Base-by-base conservation (phyloP, 768 basidiomycete species). In the Tricholoma hemisulphureum region DNA sequence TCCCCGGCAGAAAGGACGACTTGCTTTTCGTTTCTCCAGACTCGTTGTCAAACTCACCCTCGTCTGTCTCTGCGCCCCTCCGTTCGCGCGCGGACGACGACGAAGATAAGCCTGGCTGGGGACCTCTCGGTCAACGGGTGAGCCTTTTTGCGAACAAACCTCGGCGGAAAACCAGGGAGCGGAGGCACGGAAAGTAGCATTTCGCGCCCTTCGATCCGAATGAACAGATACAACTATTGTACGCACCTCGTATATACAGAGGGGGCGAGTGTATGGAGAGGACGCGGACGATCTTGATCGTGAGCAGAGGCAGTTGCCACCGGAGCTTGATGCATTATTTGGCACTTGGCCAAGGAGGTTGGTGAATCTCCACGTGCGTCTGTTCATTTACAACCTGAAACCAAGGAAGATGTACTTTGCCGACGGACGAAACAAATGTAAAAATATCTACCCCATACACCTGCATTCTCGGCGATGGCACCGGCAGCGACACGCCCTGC, bases 351-450 rank as follows among this genome's bases (percentile, higher is more conserved):
- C 90, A 0, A 70, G 72, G 63, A 80, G 89, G 65, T 65, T 88
- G 58, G 63, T 88, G n/a, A 91, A 91, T 71, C 74, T 75, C 62
- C 84, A 84, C 71, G 90, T 91, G 70, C 62, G 86, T 77, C 11
- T 6, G 29, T 43, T 46, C 24, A n/a, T 43, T 21, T 34, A 23
- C 18, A 24, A 39, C 41, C 49, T 23, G 43, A 32, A 18, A n/a
- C n/a, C n/a, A 74, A 2, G 92, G 93, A 11, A 99, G 73, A 66
- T 87, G 86, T 51, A 98, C 81, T 71, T 95, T 97, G 58, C 97
- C 97, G 9, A 98, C 97, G 11, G 92, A 94, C 4, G 91, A 92
- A 24, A 98, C 97, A 69, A 99, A 98, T 0, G 95, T 96, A 28
- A 99, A 90, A 59, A 98, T 93, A 73, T 98, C 93, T 60, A 98